Evolutionary conservation across 768 basidiomycete genomes (phyloP).

Genomic region (Pulveroboletus sp.): DNA sequence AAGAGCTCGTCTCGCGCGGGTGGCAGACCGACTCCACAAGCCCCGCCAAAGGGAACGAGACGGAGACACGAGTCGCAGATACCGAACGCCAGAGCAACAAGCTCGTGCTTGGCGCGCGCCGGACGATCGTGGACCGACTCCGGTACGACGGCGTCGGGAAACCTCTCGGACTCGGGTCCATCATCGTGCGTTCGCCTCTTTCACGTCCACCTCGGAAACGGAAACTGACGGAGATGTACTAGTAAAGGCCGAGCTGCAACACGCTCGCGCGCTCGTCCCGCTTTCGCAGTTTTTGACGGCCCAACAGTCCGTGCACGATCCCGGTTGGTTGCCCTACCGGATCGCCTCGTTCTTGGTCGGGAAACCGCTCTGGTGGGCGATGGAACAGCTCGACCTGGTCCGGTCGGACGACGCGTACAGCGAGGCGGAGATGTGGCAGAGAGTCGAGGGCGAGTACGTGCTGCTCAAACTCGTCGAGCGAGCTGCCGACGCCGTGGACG

Average conservation of each 20-base stretch:
- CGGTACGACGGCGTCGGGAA: conserved; percentile 69
- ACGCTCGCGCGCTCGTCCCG: conserved; percentile 42
- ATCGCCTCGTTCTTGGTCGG: conserved; percentile 69
- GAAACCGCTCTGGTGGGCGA: conserved; percentile 82
- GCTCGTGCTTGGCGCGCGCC: conserved; percentile 56
- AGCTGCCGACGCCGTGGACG: conserved; percentile 56
- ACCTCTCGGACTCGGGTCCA: conserved; percentile 65
- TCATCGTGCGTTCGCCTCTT: conserved; percentile 56
- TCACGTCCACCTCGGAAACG: background rate
- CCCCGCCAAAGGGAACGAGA: conserved; percentile 6
- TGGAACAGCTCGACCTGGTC: conserved; percentile 73
- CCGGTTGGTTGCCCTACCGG: conserved; percentile 65
- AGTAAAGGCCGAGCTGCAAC: conserved; percentile 66
- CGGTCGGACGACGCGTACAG: conserved; percentile 52
- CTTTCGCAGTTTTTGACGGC: conserved; percentile 53
- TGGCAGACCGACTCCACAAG: conserved; percentile 38
- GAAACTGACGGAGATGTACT: conserved; percentile 37
- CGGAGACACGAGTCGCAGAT: conserved; percentile 3
- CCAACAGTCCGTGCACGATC: conserved; percentile 59
- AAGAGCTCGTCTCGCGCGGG: conserved; percentile 55
- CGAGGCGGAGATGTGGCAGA: conserved; percentile 47
- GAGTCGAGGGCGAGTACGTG: conserved; percentile 71
- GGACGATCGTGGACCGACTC: conserved; percentile 53
- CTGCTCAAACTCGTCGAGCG: conserved; percentile 58
- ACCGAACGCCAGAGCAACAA: conserved; percentile 37